Base-by-base conservation (phyloP, 805 yeast genomes). In the Ogataea pignaliae region DNA sequence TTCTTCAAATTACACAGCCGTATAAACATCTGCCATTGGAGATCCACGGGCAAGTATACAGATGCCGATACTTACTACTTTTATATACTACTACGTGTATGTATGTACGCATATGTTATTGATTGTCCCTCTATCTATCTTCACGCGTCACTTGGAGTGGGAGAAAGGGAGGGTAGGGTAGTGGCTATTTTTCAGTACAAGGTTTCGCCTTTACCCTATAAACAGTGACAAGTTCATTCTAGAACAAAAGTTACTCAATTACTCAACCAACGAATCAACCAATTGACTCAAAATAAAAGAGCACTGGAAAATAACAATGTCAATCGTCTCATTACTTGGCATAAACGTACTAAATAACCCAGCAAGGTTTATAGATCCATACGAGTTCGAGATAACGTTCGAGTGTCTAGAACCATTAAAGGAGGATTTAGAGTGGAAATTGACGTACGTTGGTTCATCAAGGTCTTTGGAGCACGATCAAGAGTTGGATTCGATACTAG, bases 371-470 rank as follows among this genome's bases (percentile, higher is more conserved):
- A 74, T 87, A 3, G 97, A 88, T 57, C 87, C 97, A 2, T 93
- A 93, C 55, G 95, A 93, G 62, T 90, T 93, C 61, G 98, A 93
- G 64, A 93, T 93, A 65, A 93, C 99, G 0, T 93, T 93, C 60
- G 99, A 93, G 66, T 93, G 99, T 65, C 70, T 91, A 38, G 99
- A 93, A 64, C 89, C 96, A 1, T 71, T 93, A 53, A 87, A 80
- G 56, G 89, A 85, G 57, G 99, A 93, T 64, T 72, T 93, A 45
- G 99, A 93, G 64, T 93, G 99, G 99, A 93, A 93, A 63, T 71
- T 93, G 45, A 91, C 97, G 1, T 93, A 93, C 55, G 99, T 93
- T 34, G 99, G 99, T 1, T 87, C 96, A 4, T 90, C 97, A 1
- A 77, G 95, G 39, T 88, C 97, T 33, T 64, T 88, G 41, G 97